Evolutionary conservation across 441 rosid genomes (phyloP).

Genomic region (Populus tomentosa): DNA sequence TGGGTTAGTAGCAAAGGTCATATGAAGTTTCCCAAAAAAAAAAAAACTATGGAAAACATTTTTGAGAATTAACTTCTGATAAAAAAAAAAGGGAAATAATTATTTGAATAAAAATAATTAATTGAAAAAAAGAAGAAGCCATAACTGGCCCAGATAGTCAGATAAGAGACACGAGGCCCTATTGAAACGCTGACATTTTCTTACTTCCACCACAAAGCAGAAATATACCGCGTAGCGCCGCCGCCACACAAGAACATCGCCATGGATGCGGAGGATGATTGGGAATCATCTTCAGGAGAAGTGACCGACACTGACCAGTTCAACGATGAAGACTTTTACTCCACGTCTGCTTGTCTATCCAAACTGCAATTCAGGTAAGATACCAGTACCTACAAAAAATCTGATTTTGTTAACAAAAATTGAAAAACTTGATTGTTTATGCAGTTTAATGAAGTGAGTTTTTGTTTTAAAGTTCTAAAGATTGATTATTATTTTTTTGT

Average conservation of each 20-base stretch:
- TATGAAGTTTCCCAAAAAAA: too few species aligned
- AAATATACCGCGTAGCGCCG: not conserved
- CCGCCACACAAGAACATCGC: not conserved
- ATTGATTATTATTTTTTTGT: not conserved
- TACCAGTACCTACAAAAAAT: not conserved
- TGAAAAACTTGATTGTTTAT: not conserved
- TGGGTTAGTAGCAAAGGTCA: too few species aligned
- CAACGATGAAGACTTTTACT: constrained; percentile 34
- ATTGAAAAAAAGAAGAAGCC: not conserved
- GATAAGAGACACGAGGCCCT: not conserved
- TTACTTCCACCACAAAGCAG: not conserved
- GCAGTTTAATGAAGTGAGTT: not conserved
- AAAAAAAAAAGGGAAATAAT: too few species aligned
- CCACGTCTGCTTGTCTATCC: constrained; percentile 20
- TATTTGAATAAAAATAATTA: too few species aligned
- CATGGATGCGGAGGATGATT: constrained; percentile 6
- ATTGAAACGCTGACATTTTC: not conserved
- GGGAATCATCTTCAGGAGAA: constrained; percentile 18
- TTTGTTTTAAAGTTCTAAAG: not conserved
- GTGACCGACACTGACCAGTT: constrained; percentile 16
- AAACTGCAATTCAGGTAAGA: constrained; percentile 41
- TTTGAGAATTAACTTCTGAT: too few species aligned
- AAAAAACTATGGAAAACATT: too few species aligned
- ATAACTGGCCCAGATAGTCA: not conserved
- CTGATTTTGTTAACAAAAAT: not conserved